Percentiles rank a stretch among this genome's conserved stretches.
Conservation (phyloP, 73 alveolate species). For the Breviolum minutum region DNA sequence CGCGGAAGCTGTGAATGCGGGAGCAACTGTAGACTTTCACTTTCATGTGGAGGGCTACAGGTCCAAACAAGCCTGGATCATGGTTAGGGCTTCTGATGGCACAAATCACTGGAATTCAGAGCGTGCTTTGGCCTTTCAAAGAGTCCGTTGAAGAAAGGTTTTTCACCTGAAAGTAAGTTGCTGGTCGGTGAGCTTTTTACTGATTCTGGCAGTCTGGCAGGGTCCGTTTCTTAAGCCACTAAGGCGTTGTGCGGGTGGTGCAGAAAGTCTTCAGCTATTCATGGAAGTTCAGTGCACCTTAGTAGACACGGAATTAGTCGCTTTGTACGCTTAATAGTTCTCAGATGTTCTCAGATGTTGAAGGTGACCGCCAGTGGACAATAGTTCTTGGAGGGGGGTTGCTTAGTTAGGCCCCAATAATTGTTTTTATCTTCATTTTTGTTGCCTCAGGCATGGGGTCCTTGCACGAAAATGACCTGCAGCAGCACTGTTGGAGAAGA, state of each 20-base stretch:
- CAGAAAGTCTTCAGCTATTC: slow-evolving; percentile 90
- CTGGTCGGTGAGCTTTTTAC: too few species aligned
- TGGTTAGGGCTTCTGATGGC: slow-evolving; percentile 56
- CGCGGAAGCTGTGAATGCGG: neutral
- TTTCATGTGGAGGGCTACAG: slow-evolving; percentile 87
- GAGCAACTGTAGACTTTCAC: slow-evolving; percentile 3
- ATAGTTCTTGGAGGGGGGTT: too few species aligned
- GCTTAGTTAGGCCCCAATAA: too few species aligned
- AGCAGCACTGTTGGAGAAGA: neutral
- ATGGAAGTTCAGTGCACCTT: slow-evolving; percentile 35
- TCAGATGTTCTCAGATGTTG: neutral
- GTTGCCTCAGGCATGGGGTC: slow-evolving; percentile 63
- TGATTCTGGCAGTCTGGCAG: neutral
- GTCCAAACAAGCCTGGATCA: slow-evolving; percentile 72
- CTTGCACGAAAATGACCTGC: slow-evolving; percentile 26
- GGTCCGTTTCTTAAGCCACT: too few species aligned
- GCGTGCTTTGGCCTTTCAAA: slow-evolving; percentile 14
- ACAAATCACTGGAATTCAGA: slow-evolving; percentile 73
- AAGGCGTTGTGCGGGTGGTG: slow-evolving; percentile 88
- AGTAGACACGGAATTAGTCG: neutral
- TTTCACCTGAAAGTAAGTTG: too few species aligned
- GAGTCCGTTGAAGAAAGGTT: too few species aligned
- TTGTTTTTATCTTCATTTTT: neutral
- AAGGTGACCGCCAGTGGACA: too few species aligned
- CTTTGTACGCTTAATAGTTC: neutral